Evolutionary conservation across 768 basidiomycete species (phyloP), one percentile per base, ranked within the genome.

Genomic region (Termitomyces heimii): DNA sequence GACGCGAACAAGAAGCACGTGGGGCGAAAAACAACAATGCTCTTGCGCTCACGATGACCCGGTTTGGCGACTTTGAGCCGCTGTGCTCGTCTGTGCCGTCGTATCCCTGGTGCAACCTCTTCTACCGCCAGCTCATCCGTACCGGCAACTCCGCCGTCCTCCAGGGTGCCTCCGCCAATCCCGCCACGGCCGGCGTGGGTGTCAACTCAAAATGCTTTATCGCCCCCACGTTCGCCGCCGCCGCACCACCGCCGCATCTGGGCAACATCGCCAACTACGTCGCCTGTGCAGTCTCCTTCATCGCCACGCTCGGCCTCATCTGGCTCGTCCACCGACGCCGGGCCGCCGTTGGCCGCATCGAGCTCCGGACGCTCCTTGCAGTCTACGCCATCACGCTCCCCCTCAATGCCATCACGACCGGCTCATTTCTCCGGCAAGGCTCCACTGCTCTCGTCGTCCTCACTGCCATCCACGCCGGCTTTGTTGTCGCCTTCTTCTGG

Each of bases 71-170:
- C 66, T 92, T 90, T 70, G 68, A 76, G 66, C 73, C 82, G 20
- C 74, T 89, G 52, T 93, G 92, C 70, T 73, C 76, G 42, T 71
- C 81, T 43, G 81, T 82, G 9, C 91, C 92, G 1, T 89, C 88
- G 46, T 89, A 96, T 67, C 83, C 94, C 0, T 90, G 92, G 84
- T 98, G 95, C 74, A 97, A 97, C 68, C 85, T 97, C 63, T 95
- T 96, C 75, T 94, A 94, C 74, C 82, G 82, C 58, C 93, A 96
- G 78, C 61, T 56, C 56, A 45, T 44, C 12, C 60, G 58, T 60
- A 83, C 81, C 68, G 79, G 9, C 75, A 62, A 68, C 66, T 62
- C 75, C 42, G 59, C 63, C 0, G 5, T 67, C 46, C 61, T 74
- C 76, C 67, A 67, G 57, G 82, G 75, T 44, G 55, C 69, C 56